A percentile compares a stretch with the other conserved stretches of the same genome.
These are phyloP conservation scores for Tetracladium marchalianum DNA, from an alignment of 495 filamentous ascomycete genomes.

Conservation along the genomic window DNA sequence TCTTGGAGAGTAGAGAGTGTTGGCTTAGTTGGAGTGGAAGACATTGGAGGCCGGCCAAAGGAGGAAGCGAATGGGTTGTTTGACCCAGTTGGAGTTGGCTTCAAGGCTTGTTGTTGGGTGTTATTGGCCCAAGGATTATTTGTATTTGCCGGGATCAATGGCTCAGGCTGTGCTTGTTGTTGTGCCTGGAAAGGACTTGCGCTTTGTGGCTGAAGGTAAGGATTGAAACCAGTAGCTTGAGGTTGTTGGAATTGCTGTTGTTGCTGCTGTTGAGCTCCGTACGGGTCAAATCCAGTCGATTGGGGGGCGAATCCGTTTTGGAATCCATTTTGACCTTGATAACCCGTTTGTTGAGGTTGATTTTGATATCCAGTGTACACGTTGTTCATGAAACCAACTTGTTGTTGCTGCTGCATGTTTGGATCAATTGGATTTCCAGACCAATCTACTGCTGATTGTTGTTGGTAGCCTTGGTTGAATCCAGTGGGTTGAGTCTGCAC, in stretches of 20 bases:
- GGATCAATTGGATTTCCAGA: slow-evolving; percentile 85
- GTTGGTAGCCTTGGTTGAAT: slow-evolving; percentile 94
- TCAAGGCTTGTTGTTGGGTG: slow-evolving; percentile 23
- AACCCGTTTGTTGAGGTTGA: slow-evolving; percentile 52
- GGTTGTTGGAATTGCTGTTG: slow-evolving; percentile 33
- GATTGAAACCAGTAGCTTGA: slow-evolving; percentile 34
- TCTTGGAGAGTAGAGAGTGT: slow-evolving; percentile 61
- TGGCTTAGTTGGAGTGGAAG: slow-evolving; percentile 45
- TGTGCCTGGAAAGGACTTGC: slow-evolving; percentile 17
- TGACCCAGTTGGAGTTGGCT: slow-evolving; percentile 71
- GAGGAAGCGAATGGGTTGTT: slow-evolving; percentile 86
- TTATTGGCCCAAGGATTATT: slow-evolving; percentile 75
- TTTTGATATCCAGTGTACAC: slow-evolving; percentile 52
- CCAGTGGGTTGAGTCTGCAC: slow-evolving; percentile 64
- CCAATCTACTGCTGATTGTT: slow-evolving; percentile 91
- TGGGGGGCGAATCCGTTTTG: slow-evolving; percentile 41
- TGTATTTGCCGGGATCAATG: slow-evolving; percentile 37
- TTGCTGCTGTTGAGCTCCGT: slow-evolving; percentile 36
- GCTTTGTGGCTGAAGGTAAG: slow-evolving; percentile 27
- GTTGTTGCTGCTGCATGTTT: slow-evolving; percentile 54
- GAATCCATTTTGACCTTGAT: slow-evolving; percentile 27
- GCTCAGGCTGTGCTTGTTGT: slow-evolving; percentile 14
- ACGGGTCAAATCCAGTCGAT: slow-evolving; percentile 68
- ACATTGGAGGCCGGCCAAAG: slow-evolving; percentile 37
- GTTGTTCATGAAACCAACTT: slow-evolving; percentile 79